These are phyloP conservation scores for Skeletonema tropicum DNA, from an alignment of 108 stramenopile genomes.

Conservation along the genomic window DNA sequence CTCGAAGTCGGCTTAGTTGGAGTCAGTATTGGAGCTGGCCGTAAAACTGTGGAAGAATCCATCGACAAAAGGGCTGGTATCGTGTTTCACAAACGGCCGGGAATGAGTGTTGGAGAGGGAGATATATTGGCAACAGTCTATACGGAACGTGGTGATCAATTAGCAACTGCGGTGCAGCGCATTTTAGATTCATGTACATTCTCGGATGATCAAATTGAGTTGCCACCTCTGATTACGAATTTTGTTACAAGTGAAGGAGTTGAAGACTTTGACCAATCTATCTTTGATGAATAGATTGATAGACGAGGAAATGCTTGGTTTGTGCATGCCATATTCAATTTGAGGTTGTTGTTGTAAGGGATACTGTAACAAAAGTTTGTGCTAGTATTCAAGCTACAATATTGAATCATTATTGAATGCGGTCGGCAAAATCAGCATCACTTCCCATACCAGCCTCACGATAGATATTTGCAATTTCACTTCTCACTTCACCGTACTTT, in stretches of 20 bases:
- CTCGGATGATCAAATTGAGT: slow-evolving; percentile 11
- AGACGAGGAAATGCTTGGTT: slow-evolving; percentile 12
- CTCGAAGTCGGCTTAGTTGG: slow-evolving; percentile 56
- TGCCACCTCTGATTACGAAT: slow-evolving; percentile 32
- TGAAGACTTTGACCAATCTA: slow-evolving; percentile 30
- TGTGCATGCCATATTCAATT: slow-evolving; percentile 58
- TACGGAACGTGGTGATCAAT: slow-evolving; percentile 22
- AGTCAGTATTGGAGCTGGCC: slow-evolving; percentile 78
- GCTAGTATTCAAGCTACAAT: background rate
- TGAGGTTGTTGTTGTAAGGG: slow-evolving; percentile 69
- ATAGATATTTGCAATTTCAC: slow-evolving; percentile 65
- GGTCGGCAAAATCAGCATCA: slow-evolving; percentile 71
- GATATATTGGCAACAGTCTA: slow-evolving; percentile 55
- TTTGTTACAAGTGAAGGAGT: slow-evolving; percentile 39
- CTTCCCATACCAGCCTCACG: slow-evolving; percentile 61
- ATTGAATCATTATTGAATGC: slow-evolving; percentile 4
- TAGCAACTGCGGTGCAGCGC: slow-evolving; percentile 17
- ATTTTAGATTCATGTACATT: slow-evolving; percentile 23
- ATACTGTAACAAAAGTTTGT: background rate
- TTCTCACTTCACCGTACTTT: slow-evolving; percentile 62
- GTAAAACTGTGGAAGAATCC: slow-evolving; percentile 54
- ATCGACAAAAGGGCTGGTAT: slow-evolving; percentile 75
- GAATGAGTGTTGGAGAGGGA: slow-evolving; percentile 54
- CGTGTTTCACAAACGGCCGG: slow-evolving; percentile 56
- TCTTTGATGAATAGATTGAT: slow-evolving; percentile 9